These are phyloP conservation scores for Canariomyces notabilis DNA, from an alignment of 2,329 filamentous ascomycete genomes.

Conservation along the genomic window DNA sequence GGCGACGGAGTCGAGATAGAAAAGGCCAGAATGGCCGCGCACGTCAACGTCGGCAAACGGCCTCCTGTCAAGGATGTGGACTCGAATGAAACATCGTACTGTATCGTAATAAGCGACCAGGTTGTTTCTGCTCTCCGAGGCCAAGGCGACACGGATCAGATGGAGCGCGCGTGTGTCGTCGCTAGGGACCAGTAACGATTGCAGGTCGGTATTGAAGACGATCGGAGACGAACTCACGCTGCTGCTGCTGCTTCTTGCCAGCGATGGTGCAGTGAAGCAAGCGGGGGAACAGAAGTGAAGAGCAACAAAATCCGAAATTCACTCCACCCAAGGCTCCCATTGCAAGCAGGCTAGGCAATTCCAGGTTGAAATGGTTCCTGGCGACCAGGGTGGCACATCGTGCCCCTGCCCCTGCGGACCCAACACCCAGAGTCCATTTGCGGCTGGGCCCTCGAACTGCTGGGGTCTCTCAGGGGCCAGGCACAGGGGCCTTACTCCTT, in stretches of 20 bases:
- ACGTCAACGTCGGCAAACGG: slow-evolving; percentile 2
- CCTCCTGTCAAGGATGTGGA: slow-evolving; percentile 10
- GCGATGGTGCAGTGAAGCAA: too few relatives aligned
- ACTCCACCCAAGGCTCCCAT: slow-evolving; percentile 17
- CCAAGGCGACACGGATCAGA: neutral
- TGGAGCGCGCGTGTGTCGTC: neutral
- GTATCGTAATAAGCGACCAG: neutral
- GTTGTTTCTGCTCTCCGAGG: slow-evolving; percentile 2
- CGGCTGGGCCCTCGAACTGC: neutral
- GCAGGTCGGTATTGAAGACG: neutral
- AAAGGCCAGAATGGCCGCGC: neutral
- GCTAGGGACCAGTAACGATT: neutral
- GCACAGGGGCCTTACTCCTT: slow-evolving; percentile 4
- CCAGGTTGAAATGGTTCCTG: slow-evolving; percentile 16
- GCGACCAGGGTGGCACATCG: slow-evolving; percentile 8
- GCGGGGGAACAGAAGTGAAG: too few relatives aligned
- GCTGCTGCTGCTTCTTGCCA: neutral
- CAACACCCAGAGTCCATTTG: too few relatives aligned
- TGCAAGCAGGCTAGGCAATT: slow-evolving; percentile 10
- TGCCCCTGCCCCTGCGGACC: slow-evolving; percentile 2
- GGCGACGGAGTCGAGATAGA: neutral
- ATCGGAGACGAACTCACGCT: neutral
- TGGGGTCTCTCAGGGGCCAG: slow-evolving; percentile 1
- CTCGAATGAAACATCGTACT: slow-evolving; percentile 15
- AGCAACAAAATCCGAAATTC: slow-evolving; percentile 16